Evolutionary conservation across 2,329 filamentous ascomycete genomes (phyloP).

Genomic region (Juglanconis sp.): DNA sequence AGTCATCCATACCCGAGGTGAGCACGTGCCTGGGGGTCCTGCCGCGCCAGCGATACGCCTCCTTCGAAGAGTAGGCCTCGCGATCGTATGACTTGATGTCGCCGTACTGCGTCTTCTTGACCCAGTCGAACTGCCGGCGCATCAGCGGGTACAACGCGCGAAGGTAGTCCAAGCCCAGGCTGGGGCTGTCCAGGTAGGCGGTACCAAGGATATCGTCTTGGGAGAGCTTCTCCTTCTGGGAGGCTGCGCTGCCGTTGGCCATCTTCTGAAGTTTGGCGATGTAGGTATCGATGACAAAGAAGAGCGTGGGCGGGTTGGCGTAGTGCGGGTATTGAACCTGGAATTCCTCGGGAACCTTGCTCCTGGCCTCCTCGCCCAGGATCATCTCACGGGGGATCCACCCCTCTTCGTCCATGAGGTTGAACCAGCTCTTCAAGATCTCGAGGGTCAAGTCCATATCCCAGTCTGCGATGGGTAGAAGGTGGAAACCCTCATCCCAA

Average conservation of each 20-base stretch:
- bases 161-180: conserved; percentile 68
- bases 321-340: conserved; percentile 96
- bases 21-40: conserved; percentile 83
- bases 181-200: conserved; percentile 64
- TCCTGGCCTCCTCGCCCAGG: conserved; percentile 83
- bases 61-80: conserved; percentile 80
- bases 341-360: conserved; percentile 91
- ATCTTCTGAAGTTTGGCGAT: conserved; percentile 68
- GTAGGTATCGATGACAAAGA: conserved; percentile 82
- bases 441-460: conserved; percentile 84
- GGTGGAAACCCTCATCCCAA: conserved; percentile 97
- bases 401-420: conserved; percentile 90
- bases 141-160: conserved; percentile 79
- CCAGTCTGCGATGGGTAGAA: conserved; percentile 89
- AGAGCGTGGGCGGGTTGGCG: conserved; percentile 92
- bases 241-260: conserved; percentile 43
- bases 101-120: conserved; percentile 84
- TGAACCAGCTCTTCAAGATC: conserved; percentile 93
- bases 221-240: conserved; percentile 41
- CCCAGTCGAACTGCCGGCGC: conserved; percentile 90
- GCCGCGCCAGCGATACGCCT: conserved; percentile 93
- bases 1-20: conserved; percentile 93
- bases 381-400: conserved; percentile 98
- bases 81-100: conserved; percentile 91
- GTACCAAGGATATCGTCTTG: conserved; percentile 51